Conservation (phyloP, 192 early-diverging fungal species). For the Coemansia sp. region DNA sequence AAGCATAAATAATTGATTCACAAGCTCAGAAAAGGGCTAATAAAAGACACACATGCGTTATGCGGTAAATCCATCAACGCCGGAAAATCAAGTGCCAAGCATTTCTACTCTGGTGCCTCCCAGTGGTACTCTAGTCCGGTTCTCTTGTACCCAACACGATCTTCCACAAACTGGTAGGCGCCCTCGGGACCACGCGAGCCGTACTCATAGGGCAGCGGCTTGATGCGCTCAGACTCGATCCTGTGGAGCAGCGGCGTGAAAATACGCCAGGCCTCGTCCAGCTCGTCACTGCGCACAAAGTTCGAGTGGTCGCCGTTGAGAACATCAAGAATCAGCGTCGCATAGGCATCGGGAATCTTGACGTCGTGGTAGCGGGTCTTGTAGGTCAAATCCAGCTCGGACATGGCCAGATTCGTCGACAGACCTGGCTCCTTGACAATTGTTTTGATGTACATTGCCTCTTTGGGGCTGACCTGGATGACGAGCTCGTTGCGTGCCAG, state of each 20-base stretch:
- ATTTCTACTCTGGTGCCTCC: constrained; percentile 35
- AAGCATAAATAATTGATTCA: not conserved
- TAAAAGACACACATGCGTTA: not conserved
- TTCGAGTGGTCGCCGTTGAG: constrained; percentile 89
- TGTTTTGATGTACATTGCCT: constrained; percentile 94
- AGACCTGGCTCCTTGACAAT: constrained; percentile 91
- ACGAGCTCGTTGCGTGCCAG: constrained; percentile 91
- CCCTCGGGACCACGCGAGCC: constrained; percentile 79
- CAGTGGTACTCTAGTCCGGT: constrained; percentile 42
- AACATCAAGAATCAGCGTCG: constrained; percentile 86
- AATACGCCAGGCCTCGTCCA: constrained; percentile 94
- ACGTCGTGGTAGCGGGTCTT: constrained; percentile 77
- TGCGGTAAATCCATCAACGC: not conserved
- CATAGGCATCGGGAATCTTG: constrained; percentile 95
- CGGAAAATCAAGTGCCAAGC: not conserved
- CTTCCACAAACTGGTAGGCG: constrained; percentile 63
- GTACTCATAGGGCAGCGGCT: constrained; percentile 71
- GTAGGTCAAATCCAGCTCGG: constrained; percentile 92
- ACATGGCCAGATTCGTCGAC: constrained; percentile 72
- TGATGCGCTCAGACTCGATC: constrained; percentile 65
- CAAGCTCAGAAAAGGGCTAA: constrained; percentile 2
- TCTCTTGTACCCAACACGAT: constrained; percentile 43
- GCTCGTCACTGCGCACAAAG: constrained; percentile 87
- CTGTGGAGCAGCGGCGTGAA: constrained; percentile 91
- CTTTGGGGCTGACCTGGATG: constrained; percentile 88